Evolutionary conservation across 768 basidiomycete species (phyloP).

Genomic region (Pulveroboletus sp.): DNA sequence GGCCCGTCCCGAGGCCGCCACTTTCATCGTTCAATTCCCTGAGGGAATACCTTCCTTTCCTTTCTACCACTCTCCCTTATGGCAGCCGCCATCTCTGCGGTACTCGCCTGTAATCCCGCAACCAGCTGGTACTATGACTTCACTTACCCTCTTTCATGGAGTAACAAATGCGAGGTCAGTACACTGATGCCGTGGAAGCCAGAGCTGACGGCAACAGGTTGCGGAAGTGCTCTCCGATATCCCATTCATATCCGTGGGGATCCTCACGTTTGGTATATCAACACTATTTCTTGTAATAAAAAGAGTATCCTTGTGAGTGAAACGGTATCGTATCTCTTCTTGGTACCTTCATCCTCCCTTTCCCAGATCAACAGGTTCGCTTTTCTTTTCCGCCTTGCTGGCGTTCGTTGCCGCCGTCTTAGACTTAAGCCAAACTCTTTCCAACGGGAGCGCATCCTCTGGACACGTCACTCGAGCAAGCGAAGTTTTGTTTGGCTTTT

Average conservation of each 20-base stretch:
- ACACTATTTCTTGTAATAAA: slow-evolving; percentile 54
- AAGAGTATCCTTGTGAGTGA: slow-evolving; percentile 49
- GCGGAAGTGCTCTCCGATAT: slow-evolving; percentile 60
- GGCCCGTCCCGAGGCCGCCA: background rate
- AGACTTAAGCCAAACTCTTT: slow-evolving; percentile 57
- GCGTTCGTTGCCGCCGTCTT: slow-evolving; percentile 62
- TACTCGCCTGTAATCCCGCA: slow-evolving; percentile 8
- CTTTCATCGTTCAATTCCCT: slow-evolving; percentile 1
- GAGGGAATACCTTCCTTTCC: slow-evolving; percentile 11
- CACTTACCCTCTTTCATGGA: slow-evolving; percentile 35
- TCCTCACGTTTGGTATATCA: slow-evolving; percentile 61
- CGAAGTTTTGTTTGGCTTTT: slow-evolving; percentile 57
- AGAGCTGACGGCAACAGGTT: slow-evolving; percentile 37
- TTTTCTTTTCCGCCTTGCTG: slow-evolving; percentile 57
- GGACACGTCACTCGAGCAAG: slow-evolving; percentile 46
- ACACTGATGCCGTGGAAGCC: background rate
- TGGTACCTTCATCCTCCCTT: background rate
- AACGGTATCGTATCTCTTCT: background rate
- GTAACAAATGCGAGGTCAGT: slow-evolving; percentile 45
- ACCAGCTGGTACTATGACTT: slow-evolving; percentile 22
- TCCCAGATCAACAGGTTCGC: slow-evolving; percentile 43
- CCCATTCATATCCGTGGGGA: slow-evolving; percentile 63
- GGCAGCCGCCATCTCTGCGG: slow-evolving; percentile 15
- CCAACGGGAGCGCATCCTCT: slow-evolving; percentile 31
- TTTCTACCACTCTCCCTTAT: slow-evolving; percentile 18